Base-by-base conservation (phyloP, 768 basidiomycete genomes). In the Cantharellus anzutake region DNA sequence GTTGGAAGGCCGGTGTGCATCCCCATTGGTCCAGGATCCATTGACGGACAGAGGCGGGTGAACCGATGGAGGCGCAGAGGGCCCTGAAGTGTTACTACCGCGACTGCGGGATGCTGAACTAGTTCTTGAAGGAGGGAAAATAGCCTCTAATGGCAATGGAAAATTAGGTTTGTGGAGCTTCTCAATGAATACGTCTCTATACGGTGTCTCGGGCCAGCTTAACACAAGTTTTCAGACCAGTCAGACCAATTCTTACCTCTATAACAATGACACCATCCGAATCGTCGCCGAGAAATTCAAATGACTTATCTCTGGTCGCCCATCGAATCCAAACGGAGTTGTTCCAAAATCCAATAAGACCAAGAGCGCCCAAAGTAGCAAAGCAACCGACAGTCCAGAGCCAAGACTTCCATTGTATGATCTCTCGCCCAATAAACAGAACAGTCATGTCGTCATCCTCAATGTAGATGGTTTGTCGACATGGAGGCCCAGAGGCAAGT, bases 261-360 rank as follows among this genome's bases (percentile, higher is more conserved):
- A 94, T 82, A 16, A 93, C 86, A 44, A 96, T 76, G 65, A 90
- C 84, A 3, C 86, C 88, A 64, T 80, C 71, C 7, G 11, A 11
- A 41, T 71, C 69, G 4, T 81, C 74, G 60, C 86, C 72, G 20
- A 61, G 16, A 29, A 29, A 60, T 55, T 80, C 79, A 66, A 98
- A 99, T 29, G 85, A 84, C 58, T 79, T 87, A 69, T 93, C 88
- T 51, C 73, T 76, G 2, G 89, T 80, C 29, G 87, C 85, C 79
- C 84, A 93, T 38, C 80, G 80, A 57, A 98, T 78, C 96, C 96
- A 97, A 37, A 92, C 64, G 3, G 77, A 79, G 60, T 96, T 96
- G 64, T 96, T 82, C 96, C 96, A 99, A 66, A 91, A 82, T 2
- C 92, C 93, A 4, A 93, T 70, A 16, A 99, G 75, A 5, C 78